Base-by-base conservation (phyloP, 2,329 filamentous ascomycete genomes). In the Sporothrix pallida region DNA sequence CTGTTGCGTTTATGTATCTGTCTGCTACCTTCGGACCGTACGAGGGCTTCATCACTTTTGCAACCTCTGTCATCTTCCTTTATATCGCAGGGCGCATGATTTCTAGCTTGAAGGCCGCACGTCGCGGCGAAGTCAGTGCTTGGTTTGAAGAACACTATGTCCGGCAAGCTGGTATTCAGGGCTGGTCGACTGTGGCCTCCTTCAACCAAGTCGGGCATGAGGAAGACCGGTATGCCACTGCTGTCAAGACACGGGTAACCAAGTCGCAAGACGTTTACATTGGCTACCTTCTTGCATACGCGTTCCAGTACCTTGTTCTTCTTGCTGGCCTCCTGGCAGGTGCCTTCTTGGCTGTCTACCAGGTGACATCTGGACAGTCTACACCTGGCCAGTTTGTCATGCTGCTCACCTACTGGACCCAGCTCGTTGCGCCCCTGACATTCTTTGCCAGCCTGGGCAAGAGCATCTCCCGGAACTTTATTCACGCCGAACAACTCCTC, bases 381-480 rank as follows among this genome's bases (percentile, higher is more conserved):
- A 88, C 87, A 5, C 84, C 91, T 12, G 91, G 91, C 72, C 86
- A 91, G 76, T 93, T 94, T 77, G 89, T 92, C 72, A 89, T 90
- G 81, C 84, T 94, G 17, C 82, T 93, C 74, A 91, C 90, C 71
- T 94, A 93, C 80, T 93, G 93, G 91, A 87, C 87, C 20, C 91
- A 93, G 78, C 84, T 94, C 52, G 91, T 91, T 62, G 87, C 88
- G 1, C 92, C 92, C 1, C 85, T 94, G 71, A 90, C 90, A 76
- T 93, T 92, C 80, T 93, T 94, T 78, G 86, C 87, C 7, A 82
- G 83, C 20, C 81, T 90, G 42, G 87, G 88, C 7, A 88, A 87
- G 78, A 86, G 81, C 68, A 84, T 90, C 75, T 87, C 87, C 73
- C 84, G 85, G 75, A 85, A 88, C 73, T 83, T 90, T 50, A 87